Conservation (phyloP, 495 filamentous ascomycete species). For the Penicillium cosmopolitanum region DNA sequence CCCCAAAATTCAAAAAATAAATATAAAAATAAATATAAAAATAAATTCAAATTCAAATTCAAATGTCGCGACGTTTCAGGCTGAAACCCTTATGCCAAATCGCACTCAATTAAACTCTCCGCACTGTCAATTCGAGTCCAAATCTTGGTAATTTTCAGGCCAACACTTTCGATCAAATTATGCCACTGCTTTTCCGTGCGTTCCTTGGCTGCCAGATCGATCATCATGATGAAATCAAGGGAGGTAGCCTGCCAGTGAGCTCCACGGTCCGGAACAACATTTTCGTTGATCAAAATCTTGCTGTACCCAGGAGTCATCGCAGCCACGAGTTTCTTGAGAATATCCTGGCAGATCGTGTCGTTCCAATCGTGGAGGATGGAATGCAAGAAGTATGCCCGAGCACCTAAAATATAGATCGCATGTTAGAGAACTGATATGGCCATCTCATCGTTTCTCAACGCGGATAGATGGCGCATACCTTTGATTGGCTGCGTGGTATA, state of each 20-base stretch:
- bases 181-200: constrained; percentile 45
- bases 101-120: neutral
- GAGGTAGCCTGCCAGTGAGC: constrained; percentile 17
- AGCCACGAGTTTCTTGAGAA: constrained; percentile 36
- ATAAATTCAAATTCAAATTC: too few species aligned
- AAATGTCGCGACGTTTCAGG: too few species aligned
- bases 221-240: constrained; percentile 40
- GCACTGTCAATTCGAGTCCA: neutral
- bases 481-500: constrained; percentile 48
- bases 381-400: constrained; percentile 43
- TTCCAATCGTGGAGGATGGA: constrained; percentile 53
- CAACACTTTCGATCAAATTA: constrained; percentile 37
- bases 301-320: constrained; percentile 48
- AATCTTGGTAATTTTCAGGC: constrained; percentile 31
- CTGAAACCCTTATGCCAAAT: neutral
- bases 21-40: too few species aligned
- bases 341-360: constrained; percentile 41
- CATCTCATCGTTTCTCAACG: too few species aligned
- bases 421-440: neutral
- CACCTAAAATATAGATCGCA: constrained; percentile 28
- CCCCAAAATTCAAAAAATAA: too few species aligned
- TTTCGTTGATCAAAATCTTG: constrained; percentile 39
- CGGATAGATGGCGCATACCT: constrained; percentile 39
- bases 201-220: constrained; percentile 30
- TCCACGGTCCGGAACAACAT: constrained; percentile 35